A percentile compares a stretch with the other conserved stretches of the same genome.
Evolutionary conservation across 495 filamentous ascomycete species (phyloP).

Genomic region (Podospora pseudopauciseta): DNA sequence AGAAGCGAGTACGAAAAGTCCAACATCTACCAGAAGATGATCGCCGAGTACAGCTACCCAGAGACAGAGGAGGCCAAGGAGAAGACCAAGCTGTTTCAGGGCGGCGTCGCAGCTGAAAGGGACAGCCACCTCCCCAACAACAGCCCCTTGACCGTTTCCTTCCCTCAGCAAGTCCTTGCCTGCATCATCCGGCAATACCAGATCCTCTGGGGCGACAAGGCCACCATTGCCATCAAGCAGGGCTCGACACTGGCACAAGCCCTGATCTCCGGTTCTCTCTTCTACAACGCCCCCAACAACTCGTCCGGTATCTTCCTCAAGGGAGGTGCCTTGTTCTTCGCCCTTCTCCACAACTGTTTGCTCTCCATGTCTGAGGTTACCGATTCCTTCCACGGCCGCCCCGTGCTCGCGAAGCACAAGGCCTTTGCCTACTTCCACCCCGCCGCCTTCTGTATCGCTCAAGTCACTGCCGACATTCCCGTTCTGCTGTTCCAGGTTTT

Average conservation of each 20-base stretch:
- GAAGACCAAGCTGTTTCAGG: conserved; percentile 48
- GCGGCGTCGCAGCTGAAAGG: conserved; percentile 46
- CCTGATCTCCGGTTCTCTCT: conserved; percentile 71
- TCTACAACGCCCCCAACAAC: conserved; percentile 65
- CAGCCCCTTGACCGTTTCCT: conserved; percentile 53
- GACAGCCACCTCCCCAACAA: conserved; percentile 36
- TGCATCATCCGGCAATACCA: conserved; percentile 53
- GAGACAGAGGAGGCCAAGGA: conserved; percentile 40
- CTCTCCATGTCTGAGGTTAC: conserved; percentile 76
- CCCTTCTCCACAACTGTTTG: conserved; percentile 74
- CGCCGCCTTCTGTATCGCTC: conserved; percentile 70
- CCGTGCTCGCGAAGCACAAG: conserved; percentile 80
- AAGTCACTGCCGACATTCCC: conserved; percentile 74
- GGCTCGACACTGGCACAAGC: conserved; percentile 56
- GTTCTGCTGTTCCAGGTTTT: conserved; percentile 66
- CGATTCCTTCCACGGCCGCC: conserved; percentile 62
- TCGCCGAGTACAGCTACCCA: conserved; percentile 51
- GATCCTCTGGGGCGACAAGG: conserved; percentile 58
- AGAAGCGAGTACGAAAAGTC: conserved; percentile 42
- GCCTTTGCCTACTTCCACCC: conserved; percentile 78
- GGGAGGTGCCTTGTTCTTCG: conserved; percentile 62
- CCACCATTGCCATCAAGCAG: conserved; percentile 57
- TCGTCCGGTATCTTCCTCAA: conserved; percentile 50
- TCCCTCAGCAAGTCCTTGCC: conserved; percentile 54
- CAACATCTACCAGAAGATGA: conserved; percentile 33